phyloP scores from a whole-genome alignment of 2,329 filamentous ascomycete species.

The Fusarium sp. region DNA sequence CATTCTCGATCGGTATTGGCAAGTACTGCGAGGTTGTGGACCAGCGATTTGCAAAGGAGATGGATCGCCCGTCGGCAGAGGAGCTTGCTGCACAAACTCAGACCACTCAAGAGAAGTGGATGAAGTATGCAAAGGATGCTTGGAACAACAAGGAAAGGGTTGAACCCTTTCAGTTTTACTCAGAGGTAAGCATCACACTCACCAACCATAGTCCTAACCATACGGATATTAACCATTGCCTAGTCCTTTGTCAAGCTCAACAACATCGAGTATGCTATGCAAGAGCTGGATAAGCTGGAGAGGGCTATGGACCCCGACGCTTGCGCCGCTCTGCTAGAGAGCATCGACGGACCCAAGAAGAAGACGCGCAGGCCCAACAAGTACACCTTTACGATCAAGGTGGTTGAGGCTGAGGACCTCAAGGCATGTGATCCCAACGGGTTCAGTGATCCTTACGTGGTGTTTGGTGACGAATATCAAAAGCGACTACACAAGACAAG shows the following conservation, averaged over 20 bases:
- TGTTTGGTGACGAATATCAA: slow-evolving; percentile 96
- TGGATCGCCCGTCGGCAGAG: slow-evolving; percentile 91
- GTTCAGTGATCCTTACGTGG: slow-evolving; percentile 95
- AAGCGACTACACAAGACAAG: slow-evolving; percentile 95
- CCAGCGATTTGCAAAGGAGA: slow-evolving; percentile 85
- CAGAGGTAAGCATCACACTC: slow-evolving; percentile 71
- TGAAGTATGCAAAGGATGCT: slow-evolving; percentile 93
- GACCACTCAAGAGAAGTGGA: slow-evolving; percentile 90
- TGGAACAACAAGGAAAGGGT: slow-evolving; percentile 93
- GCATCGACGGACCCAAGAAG: slow-evolving; percentile 76
- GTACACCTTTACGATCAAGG: slow-evolving; percentile 98
- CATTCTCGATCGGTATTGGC: slow-evolving; percentile 83
- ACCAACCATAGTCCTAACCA: not conserved
- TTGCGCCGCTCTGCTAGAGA: slow-evolving; percentile 84
- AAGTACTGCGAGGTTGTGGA: slow-evolving; percentile 94
- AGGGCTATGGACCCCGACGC: slow-evolving; percentile 90
- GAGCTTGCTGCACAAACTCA: slow-evolving; percentile 83
- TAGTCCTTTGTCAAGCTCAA: slow-evolving; percentile 98
- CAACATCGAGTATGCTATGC: slow-evolving; percentile 94
- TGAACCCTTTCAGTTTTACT: slow-evolving; percentile 96
- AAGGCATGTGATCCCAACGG: slow-evolving; percentile 98
- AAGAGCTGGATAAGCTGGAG: slow-evolving; percentile 91
- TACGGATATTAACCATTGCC: slow-evolving; percentile 43
- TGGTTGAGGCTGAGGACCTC: slow-evolving; percentile 96
- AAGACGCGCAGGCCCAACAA: slow-evolving; percentile 77